Conservation (phyloP, 495 filamentous ascomycete genomes). For the Jackrogersella minutella region DNA sequence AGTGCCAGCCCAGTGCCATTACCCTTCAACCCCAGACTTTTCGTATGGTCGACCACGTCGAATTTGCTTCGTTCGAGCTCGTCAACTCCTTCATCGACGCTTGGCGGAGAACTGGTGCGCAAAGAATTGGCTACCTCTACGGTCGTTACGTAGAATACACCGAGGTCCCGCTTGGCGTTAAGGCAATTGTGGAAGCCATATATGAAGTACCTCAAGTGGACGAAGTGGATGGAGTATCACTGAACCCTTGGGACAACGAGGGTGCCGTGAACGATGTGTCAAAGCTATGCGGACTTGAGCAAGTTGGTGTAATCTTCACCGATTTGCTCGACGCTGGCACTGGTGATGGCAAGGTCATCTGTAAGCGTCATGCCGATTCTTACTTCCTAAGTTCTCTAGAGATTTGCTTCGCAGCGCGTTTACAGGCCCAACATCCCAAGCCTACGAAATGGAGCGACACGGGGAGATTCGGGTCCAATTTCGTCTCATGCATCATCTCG, state of each 20-base stretch:
- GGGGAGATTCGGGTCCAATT: slow-evolving; percentile 92
- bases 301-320: slow-evolving; percentile 94
- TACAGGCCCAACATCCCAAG: slow-evolving; percentile 88
- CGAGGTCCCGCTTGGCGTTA: slow-evolving; percentile 91
- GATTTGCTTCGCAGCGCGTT: slow-evolving; percentile 84
- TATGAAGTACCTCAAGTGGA: slow-evolving; percentile 94
- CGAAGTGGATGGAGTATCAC: slow-evolving; percentile 89
- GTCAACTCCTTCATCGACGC: slow-evolving; percentile 90
- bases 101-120: slow-evolving; percentile 81
- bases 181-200: slow-evolving; percentile 96
- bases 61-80: slow-evolving; percentile 82
- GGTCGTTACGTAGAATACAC: slow-evolving; percentile 90
- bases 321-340: slow-evolving; percentile 85
- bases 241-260: slow-evolving; percentile 89
- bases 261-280: slow-evolving; percentile 83
- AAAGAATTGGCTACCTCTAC: slow-evolving; percentile 90
- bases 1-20: slow-evolving; percentile 97
- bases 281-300: slow-evolving; percentile 82
- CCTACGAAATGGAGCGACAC: slow-evolving; percentile 97
- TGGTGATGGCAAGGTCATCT: slow-evolving; percentile 83
- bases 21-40: slow-evolving; percentile 92
- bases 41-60: slow-evolving; percentile 99
- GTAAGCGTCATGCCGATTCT: slow-evolving; percentile 95
- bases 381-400: slow-evolving; percentile 94
- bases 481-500: slow-evolving; percentile 93